Percentiles rank a stretch among this genome's conserved stretches.
phyloP scores from a whole-genome alignment of 495 filamentous ascomycete genomes.

The Penicillium roqueforti region DNA sequence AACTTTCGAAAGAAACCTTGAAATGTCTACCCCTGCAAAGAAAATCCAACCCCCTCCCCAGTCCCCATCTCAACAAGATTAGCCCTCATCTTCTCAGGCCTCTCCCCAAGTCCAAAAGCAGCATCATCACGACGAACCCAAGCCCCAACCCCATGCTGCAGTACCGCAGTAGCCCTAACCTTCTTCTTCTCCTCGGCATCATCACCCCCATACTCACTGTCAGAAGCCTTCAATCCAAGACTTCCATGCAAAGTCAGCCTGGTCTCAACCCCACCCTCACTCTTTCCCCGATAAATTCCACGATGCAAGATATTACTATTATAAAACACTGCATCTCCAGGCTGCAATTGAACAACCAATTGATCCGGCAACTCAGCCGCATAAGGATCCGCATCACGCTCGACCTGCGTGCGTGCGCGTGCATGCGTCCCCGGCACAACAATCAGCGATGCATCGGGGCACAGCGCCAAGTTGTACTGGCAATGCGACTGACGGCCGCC shows the following conservation, averaged over 20 bases:
- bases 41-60: conserved; percentile 57
- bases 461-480: conserved; percentile 76
- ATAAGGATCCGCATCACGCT: conserved; percentile 58
- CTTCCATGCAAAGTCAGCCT: conserved; percentile 80
- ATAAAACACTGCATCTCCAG: conserved; percentile 79
- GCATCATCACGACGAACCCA: conserved; percentile 59
- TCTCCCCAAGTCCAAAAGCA: conserved; percentile 49
- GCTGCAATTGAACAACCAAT: conserved; percentile 56
- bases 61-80: conserved; percentile 58
- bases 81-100: conserved; percentile 48
- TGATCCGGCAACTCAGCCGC: conserved; percentile 55
- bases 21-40: conserved; percentile 39
- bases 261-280: conserved; percentile 46
- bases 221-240: conserved; percentile 56
- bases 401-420: conserved; percentile 59
- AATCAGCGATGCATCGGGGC: conserved; percentile 60
- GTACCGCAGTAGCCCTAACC: conserved; percentile 66
- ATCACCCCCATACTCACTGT: conserved; percentile 27
- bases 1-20: background rate
- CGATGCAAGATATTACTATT: conserved; percentile 85
- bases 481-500: conserved; percentile 54
- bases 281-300: conserved; percentile 59
- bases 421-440: conserved; percentile 68
- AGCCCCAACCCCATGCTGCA: conserved; percentile 79
- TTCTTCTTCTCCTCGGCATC: conserved; percentile 34